These are phyloP conservation scores for Sclerotinia subarctica DNA, from an alignment of 2,329 filamentous ascomycete genomes.

Conservation along the genomic window DNA sequence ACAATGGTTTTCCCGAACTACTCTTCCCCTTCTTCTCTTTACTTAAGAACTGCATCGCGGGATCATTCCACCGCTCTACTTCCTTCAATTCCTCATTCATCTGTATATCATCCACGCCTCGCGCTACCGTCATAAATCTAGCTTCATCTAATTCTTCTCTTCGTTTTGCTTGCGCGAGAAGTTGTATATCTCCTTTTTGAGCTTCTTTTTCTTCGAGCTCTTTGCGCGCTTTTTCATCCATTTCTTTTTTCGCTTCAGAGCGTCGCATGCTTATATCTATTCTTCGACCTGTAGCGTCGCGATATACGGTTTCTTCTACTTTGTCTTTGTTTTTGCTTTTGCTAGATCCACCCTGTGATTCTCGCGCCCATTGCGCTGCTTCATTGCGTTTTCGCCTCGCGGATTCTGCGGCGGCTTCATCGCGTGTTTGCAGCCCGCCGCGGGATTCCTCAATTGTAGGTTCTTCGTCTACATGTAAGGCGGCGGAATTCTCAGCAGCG, in stretches of 20 bases:
- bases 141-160: slow-evolving; percentile 74
- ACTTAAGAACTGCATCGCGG: slow-evolving; percentile 76
- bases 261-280: slow-evolving; percentile 91
- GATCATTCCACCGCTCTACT: slow-evolving; percentile 85
- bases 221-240: slow-evolving; percentile 65
- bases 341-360: slow-evolving; percentile 34
- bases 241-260: slow-evolving; percentile 78
- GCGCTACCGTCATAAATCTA: slow-evolving; percentile 74
- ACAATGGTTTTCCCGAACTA: slow-evolving; percentile 46
- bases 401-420: slow-evolving; percentile 68
- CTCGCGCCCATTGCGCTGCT: slow-evolving; percentile 47
- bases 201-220: slow-evolving; percentile 65
- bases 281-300: slow-evolving; percentile 89
- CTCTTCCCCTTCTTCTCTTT: slow-evolving; percentile 36
- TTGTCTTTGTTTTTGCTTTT: slow-evolving; percentile 40
- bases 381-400: slow-evolving; percentile 66
- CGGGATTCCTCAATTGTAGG: slow-evolving; percentile 84
- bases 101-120: slow-evolving; percentile 78
- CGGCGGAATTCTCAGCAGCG: slow-evolving; percentile 61
- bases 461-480: slow-evolving; percentile 48
- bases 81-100: slow-evolving; percentile 82
- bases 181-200: slow-evolving; percentile 82
- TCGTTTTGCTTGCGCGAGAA: slow-evolving; percentile 60
- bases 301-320: slow-evolving; percentile 79
- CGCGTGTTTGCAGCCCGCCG: slow-evolving; percentile 82